Evolutionary conservation across 2,329 filamentous ascomycete species (phyloP).

Genomic region (Nigrospora oryzae): DNA sequence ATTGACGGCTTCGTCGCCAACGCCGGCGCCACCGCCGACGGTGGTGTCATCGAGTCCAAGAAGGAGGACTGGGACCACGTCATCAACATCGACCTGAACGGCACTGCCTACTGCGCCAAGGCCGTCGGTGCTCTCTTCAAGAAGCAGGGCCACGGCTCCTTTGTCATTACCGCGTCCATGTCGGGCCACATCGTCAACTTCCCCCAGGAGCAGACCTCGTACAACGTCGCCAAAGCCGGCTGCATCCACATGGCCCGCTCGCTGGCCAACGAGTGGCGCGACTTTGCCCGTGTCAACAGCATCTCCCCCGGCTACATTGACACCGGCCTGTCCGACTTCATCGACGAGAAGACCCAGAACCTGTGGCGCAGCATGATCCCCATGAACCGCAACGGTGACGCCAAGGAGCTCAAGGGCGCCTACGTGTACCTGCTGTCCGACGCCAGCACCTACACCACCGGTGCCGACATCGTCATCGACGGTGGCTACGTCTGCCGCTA

Average conservation of each 20-base stretch:
- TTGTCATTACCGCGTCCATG: conserved; percentile 59
- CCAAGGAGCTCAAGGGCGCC: conserved; percentile 61
- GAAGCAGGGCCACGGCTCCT: conserved; percentile 50
- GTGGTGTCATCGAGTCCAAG: conserved; percentile 45
- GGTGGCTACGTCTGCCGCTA: conserved; percentile 33
- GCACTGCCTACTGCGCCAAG: conserved; percentile 58
- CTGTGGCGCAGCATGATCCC: conserved; percentile 23
- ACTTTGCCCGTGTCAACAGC: conserved; percentile 52
- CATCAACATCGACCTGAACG: conserved; percentile 51
- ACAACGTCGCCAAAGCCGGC: conserved; percentile 51
- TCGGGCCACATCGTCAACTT: conserved; percentile 59
- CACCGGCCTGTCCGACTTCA: conserved; percentile 34
- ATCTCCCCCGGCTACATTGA: conserved; percentile 55
- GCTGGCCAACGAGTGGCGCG: conserved; percentile 53
- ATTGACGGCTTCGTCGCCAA: conserved; percentile 72
- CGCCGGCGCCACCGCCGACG: conserved; percentile 52
- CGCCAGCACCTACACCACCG: conserved; percentile 57
- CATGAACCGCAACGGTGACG: conserved; percentile 46
- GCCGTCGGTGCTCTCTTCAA: conserved; percentile 52
- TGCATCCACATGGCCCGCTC: conserved; percentile 30
- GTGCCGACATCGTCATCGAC: conserved; percentile 39
- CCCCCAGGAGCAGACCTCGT: conserved; percentile 54
- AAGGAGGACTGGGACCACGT: conserved; percentile 50
- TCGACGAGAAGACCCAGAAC: conserved; percentile 19
- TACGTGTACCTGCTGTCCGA: conserved; percentile 61